phyloP scores from a whole-genome alignment of 768 basidiomycete genomes.

The Boletus pseudopeckii region DNA sequence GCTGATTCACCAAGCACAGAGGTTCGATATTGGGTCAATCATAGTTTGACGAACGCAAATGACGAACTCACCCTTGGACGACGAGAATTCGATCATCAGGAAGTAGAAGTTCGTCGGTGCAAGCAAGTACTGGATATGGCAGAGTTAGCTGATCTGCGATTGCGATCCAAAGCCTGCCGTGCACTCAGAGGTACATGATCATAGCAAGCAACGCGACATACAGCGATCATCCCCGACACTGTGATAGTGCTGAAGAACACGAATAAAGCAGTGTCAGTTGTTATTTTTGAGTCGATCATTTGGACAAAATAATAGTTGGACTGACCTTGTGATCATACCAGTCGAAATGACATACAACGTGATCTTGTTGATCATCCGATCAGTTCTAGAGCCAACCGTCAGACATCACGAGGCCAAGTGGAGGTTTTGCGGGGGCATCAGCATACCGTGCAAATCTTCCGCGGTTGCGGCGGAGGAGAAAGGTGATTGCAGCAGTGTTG shows the following conservation, averaged over 20 bases:
- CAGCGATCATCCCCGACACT: background rate
- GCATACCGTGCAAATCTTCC: background rate
- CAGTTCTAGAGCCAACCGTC: background rate
- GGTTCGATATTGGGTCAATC: too few species aligned
- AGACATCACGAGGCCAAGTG: background rate
- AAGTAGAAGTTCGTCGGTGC: background rate
- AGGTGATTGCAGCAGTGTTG: background rate
- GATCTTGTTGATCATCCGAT: background rate
- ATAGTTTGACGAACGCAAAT: background rate
- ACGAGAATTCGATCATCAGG: background rate
- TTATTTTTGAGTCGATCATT: too few species aligned
- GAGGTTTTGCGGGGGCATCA: too few species aligned
- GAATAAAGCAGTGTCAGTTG: background rate
- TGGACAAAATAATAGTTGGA: too few species aligned
- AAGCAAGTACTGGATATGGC: background rate
- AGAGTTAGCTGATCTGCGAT: background rate
- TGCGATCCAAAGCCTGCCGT: background rate
- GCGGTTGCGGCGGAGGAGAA: background rate
- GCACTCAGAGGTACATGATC: background rate
- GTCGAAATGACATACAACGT: background rate
- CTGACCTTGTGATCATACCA: background rate
- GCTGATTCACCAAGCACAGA: background rate
- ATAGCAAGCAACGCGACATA: background rate
- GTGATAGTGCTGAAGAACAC: background rate
- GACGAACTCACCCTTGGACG: background rate